A percentile compares a stretch with the other conserved stretches of the same genome.
These are phyloP conservation scores for Prunus yedoensis DNA, from an alignment of 331 rosid species.

Conservation along the genomic window DNA sequence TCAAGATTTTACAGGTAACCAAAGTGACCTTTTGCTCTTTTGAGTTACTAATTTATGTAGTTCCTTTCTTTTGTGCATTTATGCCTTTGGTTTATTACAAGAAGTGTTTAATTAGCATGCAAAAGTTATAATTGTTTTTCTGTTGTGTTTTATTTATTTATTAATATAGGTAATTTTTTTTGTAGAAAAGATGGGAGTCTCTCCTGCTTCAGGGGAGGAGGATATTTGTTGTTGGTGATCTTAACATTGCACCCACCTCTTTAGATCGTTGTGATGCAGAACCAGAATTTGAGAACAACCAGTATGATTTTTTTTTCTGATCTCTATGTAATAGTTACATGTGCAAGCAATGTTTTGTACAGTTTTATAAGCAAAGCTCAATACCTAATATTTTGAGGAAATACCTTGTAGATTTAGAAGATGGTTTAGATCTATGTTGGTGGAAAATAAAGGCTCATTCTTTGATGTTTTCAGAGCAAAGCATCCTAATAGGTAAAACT, in stretches of 20 bases:
- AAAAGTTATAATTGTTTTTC: neutral
- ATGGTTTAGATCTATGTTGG: slow-evolving; percentile 80
- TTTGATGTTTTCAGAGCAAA: slow-evolving; percentile 72
- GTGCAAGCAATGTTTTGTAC: neutral
- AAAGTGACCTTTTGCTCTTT: neutral
- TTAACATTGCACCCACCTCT: slow-evolving; percentile 87
- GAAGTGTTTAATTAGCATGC: neutral
- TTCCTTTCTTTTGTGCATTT: neutral
- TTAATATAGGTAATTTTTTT: slow-evolving; percentile 38
- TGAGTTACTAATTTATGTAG: neutral
- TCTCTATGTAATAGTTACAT: slow-evolving; percentile 24
- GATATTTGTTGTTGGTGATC: slow-evolving; percentile 87
- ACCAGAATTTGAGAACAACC: slow-evolving; percentile 85
- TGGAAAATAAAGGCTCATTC: slow-evolving; percentile 68
- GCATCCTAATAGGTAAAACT: slow-evolving; percentile 72
- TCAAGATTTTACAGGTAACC: slow-evolving; percentile 69
- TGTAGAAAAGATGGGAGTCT: slow-evolving; percentile 90
- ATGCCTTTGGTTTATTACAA: too few species aligned
- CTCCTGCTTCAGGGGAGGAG: slow-evolving; percentile 67
- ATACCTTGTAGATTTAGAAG: slow-evolving; percentile 68
- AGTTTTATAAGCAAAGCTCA: neutral
- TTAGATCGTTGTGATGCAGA: slow-evolving; percentile 86
- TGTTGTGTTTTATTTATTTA: neutral
- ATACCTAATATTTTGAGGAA: slow-evolving; percentile 9
- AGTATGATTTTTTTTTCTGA: slow-evolving; percentile 43